A percentile compares a stretch with the other conserved stretches of the same genome.
Conservation (phyloP, 805 yeast species). For the Barnettozyma wickerhamii region DNA sequence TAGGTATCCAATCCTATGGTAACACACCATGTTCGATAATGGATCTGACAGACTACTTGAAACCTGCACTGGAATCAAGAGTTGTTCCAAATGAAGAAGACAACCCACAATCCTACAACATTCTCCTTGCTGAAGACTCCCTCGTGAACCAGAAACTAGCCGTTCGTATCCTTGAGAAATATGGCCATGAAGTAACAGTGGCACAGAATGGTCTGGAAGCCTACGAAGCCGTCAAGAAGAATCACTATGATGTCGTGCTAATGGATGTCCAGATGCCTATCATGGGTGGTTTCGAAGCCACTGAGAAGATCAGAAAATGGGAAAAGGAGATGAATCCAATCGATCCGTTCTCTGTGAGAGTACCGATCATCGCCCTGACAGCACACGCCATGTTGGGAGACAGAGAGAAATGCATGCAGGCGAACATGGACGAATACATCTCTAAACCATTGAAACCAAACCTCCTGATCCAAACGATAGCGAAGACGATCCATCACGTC, state of each 20-base stretch:
- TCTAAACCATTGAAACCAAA: constrained; percentile 50
- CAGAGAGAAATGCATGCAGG: constrained; percentile 38
- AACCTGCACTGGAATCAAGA: constrained; percentile 81
- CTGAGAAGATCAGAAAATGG: constrained; percentile 83
- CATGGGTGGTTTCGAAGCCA: constrained; percentile 93
- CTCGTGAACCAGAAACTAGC: constrained; percentile 85
- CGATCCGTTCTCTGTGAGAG: constrained; percentile 65
- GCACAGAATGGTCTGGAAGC: constrained; percentile 87
- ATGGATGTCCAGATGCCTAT: constrained; percentile 97
- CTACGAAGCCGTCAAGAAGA: constrained; percentile 63
- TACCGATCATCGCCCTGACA: constrained; percentile 85
- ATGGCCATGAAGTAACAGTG: constrained; percentile 79
- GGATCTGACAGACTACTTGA: constrained; percentile 75
- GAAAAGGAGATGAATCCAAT: constrained; percentile 73
- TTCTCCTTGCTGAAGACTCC: constrained; percentile 81
- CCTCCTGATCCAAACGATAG: constrained; percentile 73
- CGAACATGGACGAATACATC: constrained; percentile 50
- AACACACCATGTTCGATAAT: constrained; percentile 81
- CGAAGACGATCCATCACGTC: constrained; percentile 72
- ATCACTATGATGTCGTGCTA: constrained; percentile 73
- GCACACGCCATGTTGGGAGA: constrained; percentile 94
- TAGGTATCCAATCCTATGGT: constrained; percentile 85
- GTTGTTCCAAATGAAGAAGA: constrained; percentile 76
- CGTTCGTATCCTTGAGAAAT: constrained; percentile 77
- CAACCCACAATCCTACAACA: constrained; percentile 68